Conservation (phyloP, 345 rosid species). For the Capsella bursapastoris region DNA sequence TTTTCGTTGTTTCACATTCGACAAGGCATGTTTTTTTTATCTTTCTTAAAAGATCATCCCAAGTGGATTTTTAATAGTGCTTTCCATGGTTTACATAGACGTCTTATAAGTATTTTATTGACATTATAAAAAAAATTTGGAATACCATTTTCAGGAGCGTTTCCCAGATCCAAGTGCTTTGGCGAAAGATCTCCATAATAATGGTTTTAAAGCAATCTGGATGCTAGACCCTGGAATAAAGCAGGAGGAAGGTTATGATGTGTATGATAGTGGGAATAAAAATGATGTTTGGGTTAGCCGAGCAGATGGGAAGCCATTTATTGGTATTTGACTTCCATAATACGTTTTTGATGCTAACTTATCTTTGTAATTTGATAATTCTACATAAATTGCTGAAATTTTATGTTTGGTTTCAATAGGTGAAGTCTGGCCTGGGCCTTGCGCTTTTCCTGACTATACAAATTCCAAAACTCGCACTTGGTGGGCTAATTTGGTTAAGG, state of each 20-base stretch:
- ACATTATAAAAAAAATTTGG: slow-evolving; percentile 8
- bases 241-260: slow-evolving; percentile 67
- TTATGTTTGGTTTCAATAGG: slow-evolving; percentile 53
- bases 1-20: slow-evolving; percentile 93
- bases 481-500: slow-evolving; percentile 88
- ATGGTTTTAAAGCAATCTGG: slow-evolving; percentile 91
- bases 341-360: slow-evolving; percentile 12
- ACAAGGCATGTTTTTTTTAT: slow-evolving; percentile 56
- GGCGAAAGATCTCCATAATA: slow-evolving; percentile 60
- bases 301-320: slow-evolving; percentile 68
- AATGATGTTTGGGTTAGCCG: slow-evolving; percentile 68
- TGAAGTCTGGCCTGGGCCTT: slow-evolving; percentile 96
- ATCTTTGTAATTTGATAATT: neutral
- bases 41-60: neutral
- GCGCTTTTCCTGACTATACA: slow-evolving; percentile 89
- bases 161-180: slow-evolving; percentile 73
- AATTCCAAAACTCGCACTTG: slow-evolving; percentile 75
- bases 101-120: slow-evolving; percentile 2
- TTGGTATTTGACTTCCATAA: slow-evolving; percentile 53
- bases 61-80: slow-evolving; percentile 10
- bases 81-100: slow-evolving; percentile 7
- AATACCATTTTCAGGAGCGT: slow-evolving; percentile 56
- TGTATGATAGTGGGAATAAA: slow-evolving; percentile 70
- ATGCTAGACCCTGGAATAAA: slow-evolving; percentile 98
- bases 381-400: slow-evolving; percentile 7